Evolutionary conservation across 805 yeast genomes (phyloP), one percentile per base, ranked within the genome.

Genomic region (Huiozyma sinensis): DNA sequence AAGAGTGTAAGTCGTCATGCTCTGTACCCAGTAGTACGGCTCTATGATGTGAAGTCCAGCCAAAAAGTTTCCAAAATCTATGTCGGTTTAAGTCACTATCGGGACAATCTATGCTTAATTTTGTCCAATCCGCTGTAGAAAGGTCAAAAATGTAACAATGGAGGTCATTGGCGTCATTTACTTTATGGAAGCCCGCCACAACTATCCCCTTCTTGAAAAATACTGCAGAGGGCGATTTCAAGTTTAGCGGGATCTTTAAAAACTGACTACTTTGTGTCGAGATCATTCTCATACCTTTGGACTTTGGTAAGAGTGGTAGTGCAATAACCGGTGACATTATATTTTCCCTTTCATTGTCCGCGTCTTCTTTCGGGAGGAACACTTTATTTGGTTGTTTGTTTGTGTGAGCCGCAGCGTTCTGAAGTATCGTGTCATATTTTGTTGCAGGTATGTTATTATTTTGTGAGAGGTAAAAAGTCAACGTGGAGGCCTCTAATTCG

Each of bases 41-140:
- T 56, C 77, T 79, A 55, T 83, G 90, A 59, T 83, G 94, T 0
- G 89, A 80, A 31, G 72, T 73, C 94, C 94, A 83, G 1, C 77
- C 77, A 60, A 73, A 79, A 0, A 83, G 77, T 48, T 77, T 79
- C 76, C 84, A 77, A 41, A 81, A 70, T 42, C 81, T 64, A 53
- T 81, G 84, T 37, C 78, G 63, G 52, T 79, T 73, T 31, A 69
- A 64, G 40, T 71, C 74, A 49, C 75, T 79, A 40, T 72, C 69
- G 52, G 80, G 67, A 57, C 71, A 68, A 36, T 71, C 70, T 11
- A 73, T 63, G 48, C 76, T 79, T 27, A 83, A 60, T 44, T 79
- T 66, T 0, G 83, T 73, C 89, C 90, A 83, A 49, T 73, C 74
- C 1, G 60, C 60, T 2, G 60, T 51, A 7, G 60, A 49, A 2